phyloP scores from a whole-genome alignment of 352 stramenopile species.

The Globisporangium acanthophoron region DNA sequence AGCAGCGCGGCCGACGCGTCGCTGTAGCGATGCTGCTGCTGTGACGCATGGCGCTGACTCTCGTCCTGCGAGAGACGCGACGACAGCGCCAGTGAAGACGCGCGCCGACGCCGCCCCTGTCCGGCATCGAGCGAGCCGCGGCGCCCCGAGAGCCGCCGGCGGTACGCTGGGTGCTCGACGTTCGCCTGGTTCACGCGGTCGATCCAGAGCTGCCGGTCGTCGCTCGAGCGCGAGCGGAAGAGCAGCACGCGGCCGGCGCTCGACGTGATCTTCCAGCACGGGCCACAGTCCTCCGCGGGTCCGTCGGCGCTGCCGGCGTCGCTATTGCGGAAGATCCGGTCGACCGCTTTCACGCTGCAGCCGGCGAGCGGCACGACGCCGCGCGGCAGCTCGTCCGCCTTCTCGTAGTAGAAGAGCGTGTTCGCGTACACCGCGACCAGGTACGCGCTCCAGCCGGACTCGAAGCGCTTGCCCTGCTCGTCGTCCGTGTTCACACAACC shows the following conservation, averaged over 20 bases:
- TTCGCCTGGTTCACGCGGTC: slow-evolving; percentile 35
- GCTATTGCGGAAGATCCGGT: slow-evolving; percentile 47
- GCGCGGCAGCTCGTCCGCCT: slow-evolving; percentile 38
- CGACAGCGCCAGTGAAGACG: slow-evolving; percentile 23
- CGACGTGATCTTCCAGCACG: slow-evolving; percentile 72
- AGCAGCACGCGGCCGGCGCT: slow-evolving; percentile 46
- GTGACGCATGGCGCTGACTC: slow-evolving; percentile 8
- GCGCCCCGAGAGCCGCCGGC: slow-evolving; percentile 2
- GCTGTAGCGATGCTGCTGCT: slow-evolving; percentile 8
- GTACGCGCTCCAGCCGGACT: slow-evolving; percentile 51
- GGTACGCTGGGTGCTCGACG: slow-evolving; percentile 14
- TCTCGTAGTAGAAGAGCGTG: slow-evolving; percentile 61
- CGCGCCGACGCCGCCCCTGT: slow-evolving; percentile 10
- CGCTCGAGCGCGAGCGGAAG: slow-evolving; percentile 50
- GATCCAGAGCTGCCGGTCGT: slow-evolving; percentile 49
- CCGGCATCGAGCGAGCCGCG: slow-evolving; percentile 27
- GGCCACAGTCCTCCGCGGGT: slow-evolving; percentile 45
- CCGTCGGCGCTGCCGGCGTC: slow-evolving; percentile 21
- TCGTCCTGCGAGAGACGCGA: slow-evolving; percentile 13
- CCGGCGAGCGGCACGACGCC: slow-evolving; percentile 48
- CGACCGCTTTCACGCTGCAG: slow-evolving; percentile 42
- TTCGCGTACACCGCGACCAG: slow-evolving; percentile 59
- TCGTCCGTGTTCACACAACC: neutral
- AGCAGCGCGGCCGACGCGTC: slow-evolving; percentile 22
- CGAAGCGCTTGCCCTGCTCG: slow-evolving; percentile 46